Evolutionary conservation across 768 basidiomycete genomes (phyloP).

Genomic region (Coprinopsis marcescibilis): DNA sequence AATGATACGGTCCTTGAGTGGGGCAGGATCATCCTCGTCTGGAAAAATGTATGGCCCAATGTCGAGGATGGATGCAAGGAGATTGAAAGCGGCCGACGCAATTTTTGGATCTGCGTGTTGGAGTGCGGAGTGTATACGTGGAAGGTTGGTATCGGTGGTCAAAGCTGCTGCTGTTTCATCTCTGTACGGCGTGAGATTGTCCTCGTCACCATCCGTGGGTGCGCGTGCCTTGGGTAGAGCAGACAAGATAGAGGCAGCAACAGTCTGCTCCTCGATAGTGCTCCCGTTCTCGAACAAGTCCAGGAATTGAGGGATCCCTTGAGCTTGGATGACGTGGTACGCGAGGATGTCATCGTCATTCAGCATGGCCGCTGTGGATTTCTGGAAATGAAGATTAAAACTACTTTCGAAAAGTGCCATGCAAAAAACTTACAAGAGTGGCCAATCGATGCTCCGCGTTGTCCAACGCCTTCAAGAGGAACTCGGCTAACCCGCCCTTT

Average conservation of each 20-base stretch:
- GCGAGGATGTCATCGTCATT: slow-evolving; percentile 15
- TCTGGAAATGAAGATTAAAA: slow-evolving; percentile 1
- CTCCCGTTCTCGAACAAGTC: slow-evolving; percentile 8
- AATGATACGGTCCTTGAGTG: slow-evolving; percentile 16
- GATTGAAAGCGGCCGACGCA: slow-evolving; percentile 7
- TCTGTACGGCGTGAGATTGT: slow-evolving; percentile 3
- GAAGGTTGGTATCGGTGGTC: slow-evolving; percentile 7
- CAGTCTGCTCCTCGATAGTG: slow-evolving; percentile 1
- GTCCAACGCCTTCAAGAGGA: slow-evolving; percentile 6
- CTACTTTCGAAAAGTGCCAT: neutral
- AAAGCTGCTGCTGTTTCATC: slow-evolving; percentile 6
- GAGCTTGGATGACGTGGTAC: slow-evolving; percentile 10
- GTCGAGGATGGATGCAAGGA: slow-evolving; percentile 5
- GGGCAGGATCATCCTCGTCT: slow-evolving; percentile 10
- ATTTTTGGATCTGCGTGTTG: slow-evolving; percentile 1
- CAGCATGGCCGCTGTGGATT: slow-evolving; percentile 10
- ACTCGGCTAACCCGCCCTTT: slow-evolving; percentile 9
- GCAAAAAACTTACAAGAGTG: slow-evolving; percentile 10
- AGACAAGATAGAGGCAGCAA: slow-evolving; percentile 12
- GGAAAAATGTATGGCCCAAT: slow-evolving; percentile 9
- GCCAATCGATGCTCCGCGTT: slow-evolving; percentile 4
- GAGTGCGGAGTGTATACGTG: slow-evolving; percentile 9
- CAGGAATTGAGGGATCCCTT: slow-evolving; percentile 11
- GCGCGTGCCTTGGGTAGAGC: neutral
- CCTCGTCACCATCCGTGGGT: slow-evolving; percentile 2